A percentile compares a stretch with the other conserved stretches of the same genome.
Conservation (phyloP, 1,139 yeast genomes). For the Candida glucosophila region DNA sequence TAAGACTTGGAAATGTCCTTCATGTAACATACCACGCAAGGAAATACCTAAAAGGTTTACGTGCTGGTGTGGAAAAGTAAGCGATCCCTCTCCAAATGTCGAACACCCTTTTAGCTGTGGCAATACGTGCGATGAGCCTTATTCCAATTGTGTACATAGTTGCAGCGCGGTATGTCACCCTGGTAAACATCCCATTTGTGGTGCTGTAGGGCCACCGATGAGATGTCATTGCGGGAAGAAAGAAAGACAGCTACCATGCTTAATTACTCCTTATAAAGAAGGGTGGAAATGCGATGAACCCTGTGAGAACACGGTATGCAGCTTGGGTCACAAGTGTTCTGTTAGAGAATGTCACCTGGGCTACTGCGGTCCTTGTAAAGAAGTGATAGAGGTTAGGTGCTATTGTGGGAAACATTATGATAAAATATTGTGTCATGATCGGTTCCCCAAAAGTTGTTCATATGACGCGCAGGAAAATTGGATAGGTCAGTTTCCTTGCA, state of each 20-base stretch:
- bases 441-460: constrained; percentile 21
- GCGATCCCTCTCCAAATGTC: constrained; percentile 55
- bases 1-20: constrained; percentile 79
- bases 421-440: constrained; percentile 42
- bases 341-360: constrained; percentile 50
- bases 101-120: constrained; percentile 85
- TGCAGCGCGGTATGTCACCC: constrained; percentile 81
- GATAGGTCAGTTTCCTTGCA: constrained; percentile 62
- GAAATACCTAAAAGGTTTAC: constrained; percentile 55
- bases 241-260: constrained; percentile 61
- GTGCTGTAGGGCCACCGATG: constrained; percentile 64
- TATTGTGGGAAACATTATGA: constrained; percentile 62
- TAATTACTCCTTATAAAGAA: constrained; percentile 54
- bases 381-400: constrained; percentile 38
- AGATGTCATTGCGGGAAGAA: constrained; percentile 71
- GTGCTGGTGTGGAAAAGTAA: constrained; percentile 86
- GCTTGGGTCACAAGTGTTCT: constrained; percentile 53
- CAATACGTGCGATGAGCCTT: constrained; percentile 56
- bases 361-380: constrained; percentile 64
- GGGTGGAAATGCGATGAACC: constrained; percentile 64
- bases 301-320: constrained; percentile 60
- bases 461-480: constrained; percentile 22
- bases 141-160: constrained; percentile 60
- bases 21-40: constrained; percentile 54
- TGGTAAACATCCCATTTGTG: constrained; percentile 80